Evolutionary conservation across 116 monocot genomes (phyloP), one percentile per base, ranked within the genome.

Genomic region (Zostera marina): DNA sequence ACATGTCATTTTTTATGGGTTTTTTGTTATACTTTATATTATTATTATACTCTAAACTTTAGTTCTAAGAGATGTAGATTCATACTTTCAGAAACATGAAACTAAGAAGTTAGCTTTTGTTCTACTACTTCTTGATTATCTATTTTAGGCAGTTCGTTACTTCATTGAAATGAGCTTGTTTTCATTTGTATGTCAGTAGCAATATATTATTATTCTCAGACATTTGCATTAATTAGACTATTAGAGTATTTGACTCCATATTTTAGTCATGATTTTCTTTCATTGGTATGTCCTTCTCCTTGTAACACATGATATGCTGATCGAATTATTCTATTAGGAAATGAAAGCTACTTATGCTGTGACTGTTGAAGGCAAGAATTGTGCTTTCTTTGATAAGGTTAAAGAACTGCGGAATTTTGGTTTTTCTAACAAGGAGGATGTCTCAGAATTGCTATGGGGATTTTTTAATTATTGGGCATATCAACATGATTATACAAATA

Each of bases 391-490:
- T 64, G 88, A 83, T 61, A 62, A 71, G 75, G 77, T 88, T 58
- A 66, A 80, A 42, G 64, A 68, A 13, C 75, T 88, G 3, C 54
- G 41, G 3, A 49, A 70, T 45, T 88, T 80, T 73, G 80, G 88
- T 64, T 68, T 73, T 41, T 59, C 15, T 9, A 83, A 88, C 66
- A 83, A 68, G 63, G 82, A 83, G 59, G 73, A 65, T 56, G 69
- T 88, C 40, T 63, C 73, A 4, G 55, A 66, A 53, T 47, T 88
- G 56, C 56, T 88, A 8, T 88, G 88, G 88, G 75, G 48, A 9
- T 88, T 88, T 72, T 88, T 88, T 66, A 72, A 76, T 17, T 88
- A 80, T 54, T 88, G 88, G 88, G 88, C 88, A 53, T 88, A 75
- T 56, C 22, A 52, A 45, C 88, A 88, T 71, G 83, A 88, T 47